Evolutionary conservation across 345 rosid species (phyloP).

Genomic region (Camelina sativa): DNA sequence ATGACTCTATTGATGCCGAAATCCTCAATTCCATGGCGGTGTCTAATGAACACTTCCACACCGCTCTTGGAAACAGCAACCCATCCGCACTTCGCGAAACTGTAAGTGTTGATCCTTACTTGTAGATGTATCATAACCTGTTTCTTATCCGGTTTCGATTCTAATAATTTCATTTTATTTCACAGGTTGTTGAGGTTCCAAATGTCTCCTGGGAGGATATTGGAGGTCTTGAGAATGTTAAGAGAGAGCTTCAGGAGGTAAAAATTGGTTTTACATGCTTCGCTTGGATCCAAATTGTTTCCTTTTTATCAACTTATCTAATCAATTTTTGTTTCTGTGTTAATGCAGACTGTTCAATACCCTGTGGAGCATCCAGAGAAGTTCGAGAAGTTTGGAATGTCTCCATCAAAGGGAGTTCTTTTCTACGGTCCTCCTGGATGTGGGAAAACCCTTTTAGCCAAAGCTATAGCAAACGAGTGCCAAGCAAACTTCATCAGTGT

Average conservation of each 20-base stretch:
- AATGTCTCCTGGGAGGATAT: conserved; percentile 89
- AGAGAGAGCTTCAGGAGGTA: conserved; percentile 97
- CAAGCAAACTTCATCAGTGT: conserved; percentile 96
- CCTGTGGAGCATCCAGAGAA: conserved; percentile 99
- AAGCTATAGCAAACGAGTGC: conserved; percentile 97
- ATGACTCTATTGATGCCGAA: conserved; percentile 92
- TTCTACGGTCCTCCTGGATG: conserved; percentile 99
- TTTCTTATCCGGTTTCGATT: background rate
- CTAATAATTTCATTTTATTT: background rate
- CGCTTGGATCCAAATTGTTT: background rate
- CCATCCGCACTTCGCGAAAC: conserved; percentile 90
- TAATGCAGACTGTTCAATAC: conserved; percentile 87
- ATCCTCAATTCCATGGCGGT: conserved; percentile 95
- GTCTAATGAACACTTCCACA: conserved; percentile 87
- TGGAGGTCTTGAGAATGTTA: conserved; percentile 95
- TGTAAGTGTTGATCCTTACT: conserved; percentile 48
- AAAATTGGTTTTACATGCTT: background rate
- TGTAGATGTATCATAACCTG: background rate
- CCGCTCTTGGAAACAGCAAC: conserved; percentile 88
- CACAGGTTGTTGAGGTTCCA: conserved; percentile 97
- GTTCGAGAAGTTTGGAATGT: conserved; percentile 96
- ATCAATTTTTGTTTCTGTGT: background rate
- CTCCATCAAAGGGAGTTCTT: conserved; percentile 95
- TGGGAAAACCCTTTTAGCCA: conserved; percentile 96
- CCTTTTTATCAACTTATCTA: background rate